These are phyloP conservation scores for Rutstroemia sp. DNA, from an alignment of 2,329 filamentous ascomycete genomes.

Conservation along the genomic window DNA sequence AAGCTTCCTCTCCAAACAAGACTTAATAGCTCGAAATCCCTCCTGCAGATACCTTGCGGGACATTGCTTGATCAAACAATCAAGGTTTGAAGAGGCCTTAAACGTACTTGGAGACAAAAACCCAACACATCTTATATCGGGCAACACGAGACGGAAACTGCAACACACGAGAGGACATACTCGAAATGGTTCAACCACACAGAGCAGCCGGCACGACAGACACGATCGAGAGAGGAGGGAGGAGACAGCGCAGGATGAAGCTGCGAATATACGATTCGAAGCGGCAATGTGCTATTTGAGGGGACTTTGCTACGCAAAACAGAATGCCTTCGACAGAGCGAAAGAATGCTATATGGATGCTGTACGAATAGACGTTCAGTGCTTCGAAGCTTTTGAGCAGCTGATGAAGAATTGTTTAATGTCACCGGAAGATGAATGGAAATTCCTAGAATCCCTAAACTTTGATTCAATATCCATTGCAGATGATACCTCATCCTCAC, in stretches of 20 bases:
- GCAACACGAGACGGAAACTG: conserved; percentile 60
- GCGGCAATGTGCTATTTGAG: conserved; percentile 95
- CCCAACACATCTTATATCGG: conserved; percentile 76
- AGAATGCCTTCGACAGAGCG: conserved; percentile 93
- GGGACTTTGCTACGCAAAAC: conserved; percentile 90
- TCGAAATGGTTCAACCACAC: conserved; percentile 43
- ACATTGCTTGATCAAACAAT: conserved; percentile 90
- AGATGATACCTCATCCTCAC: conserved; percentile 58
- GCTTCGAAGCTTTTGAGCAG: conserved; percentile 96
- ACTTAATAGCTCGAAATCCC: conserved; percentile 72
- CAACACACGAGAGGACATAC: conserved; percentile 53
- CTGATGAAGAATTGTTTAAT: conserved; percentile 95
- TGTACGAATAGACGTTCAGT: conserved; percentile 93
- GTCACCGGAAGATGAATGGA: conserved; percentile 64
- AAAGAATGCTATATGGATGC: conserved; percentile 99
- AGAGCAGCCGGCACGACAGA: conserved; percentile 24
- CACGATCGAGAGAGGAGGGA: conserved; percentile 20
- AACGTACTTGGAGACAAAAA: conserved; percentile 84
- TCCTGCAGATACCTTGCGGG: conserved; percentile 89
- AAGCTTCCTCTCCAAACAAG: conserved; percentile 74
- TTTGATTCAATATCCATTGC: conserved; percentile 73
- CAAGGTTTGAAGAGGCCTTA: conserved; percentile 82
- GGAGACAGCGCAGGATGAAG: conserved; percentile 50
- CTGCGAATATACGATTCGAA: conserved; percentile 75
- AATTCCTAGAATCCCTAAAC: conserved; percentile 66